A percentile compares a stretch with the other conserved stretches of the same genome.
These are phyloP conservation scores for Xylaria sp. DNA, from an alignment of 2,329 filamentous ascomycete species.

Conservation along the genomic window DNA sequence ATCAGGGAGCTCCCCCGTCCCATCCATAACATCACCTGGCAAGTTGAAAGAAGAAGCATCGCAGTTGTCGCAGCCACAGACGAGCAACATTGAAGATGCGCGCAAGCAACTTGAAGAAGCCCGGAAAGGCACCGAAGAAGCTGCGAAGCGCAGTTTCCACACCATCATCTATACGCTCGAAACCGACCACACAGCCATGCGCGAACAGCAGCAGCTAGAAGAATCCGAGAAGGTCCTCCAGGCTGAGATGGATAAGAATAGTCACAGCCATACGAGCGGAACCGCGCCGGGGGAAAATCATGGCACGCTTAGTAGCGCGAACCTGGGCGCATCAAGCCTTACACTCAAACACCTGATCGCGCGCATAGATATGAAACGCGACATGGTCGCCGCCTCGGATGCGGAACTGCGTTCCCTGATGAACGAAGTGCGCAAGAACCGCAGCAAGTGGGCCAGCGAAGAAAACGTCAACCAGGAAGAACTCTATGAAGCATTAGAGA, in stretches of 20 bases:
- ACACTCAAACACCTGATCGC: conserved; percentile 97
- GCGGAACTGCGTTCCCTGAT: conserved; percentile 90
- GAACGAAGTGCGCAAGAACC: conserved; percentile 96
- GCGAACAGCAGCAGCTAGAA: conserved; percentile 95
- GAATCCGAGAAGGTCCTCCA: conserved; percentile 96
- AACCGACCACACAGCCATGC: conserved; percentile 93
- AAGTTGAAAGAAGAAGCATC: conserved; percentile 58
- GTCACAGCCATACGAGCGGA: conserved; percentile 55
- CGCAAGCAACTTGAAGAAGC: conserved; percentile 92
- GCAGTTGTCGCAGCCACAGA: conserved; percentile 49
- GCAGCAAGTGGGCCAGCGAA: conserved; percentile 98
- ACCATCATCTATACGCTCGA: conserved; percentile 95
- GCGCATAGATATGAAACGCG: conserved; percentile 90
- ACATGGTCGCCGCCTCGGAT: conserved; percentile 89
- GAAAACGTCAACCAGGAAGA: conserved; percentile 98
- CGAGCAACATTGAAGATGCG: conserved; percentile 82
- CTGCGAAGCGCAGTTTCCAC: conserved; percentile 87
- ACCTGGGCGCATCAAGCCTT: conserved; percentile 92
- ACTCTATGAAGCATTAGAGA: conserved; percentile 94
- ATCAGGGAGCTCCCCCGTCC: conserved; percentile 70
- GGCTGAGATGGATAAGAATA: conserved; percentile 83
- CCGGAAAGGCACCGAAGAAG: conserved; percentile 87
- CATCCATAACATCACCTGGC: conserved; percentile 65
- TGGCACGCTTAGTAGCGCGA: conserved; percentile 89
- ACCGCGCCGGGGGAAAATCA: conserved; percentile 68